Conservation (phyloP, 1,284 basidiomycete genomes). For the Ustilago esculenta region DNA sequence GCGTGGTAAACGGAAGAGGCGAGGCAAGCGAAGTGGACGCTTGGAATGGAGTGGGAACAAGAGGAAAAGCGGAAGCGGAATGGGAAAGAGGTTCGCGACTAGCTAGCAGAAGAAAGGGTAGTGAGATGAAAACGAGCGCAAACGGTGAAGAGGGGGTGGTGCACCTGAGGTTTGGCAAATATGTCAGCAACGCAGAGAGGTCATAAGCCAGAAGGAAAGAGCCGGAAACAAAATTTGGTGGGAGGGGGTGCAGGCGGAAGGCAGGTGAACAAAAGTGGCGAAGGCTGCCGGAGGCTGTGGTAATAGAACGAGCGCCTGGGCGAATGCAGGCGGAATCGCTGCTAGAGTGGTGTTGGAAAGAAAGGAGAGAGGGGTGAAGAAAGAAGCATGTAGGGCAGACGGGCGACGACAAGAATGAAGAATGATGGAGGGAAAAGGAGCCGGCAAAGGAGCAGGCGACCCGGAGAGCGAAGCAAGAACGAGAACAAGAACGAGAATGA, state of each 20-base stretch:
- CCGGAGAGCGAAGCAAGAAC: conserved; percentile 1
- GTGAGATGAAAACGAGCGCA: neutral
- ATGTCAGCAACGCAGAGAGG: neutral
- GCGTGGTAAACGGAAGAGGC: too few relatives aligned
- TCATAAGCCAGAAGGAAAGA: neutral
- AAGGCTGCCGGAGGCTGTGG: conserved; percentile 1
- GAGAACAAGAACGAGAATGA: conserved; percentile 6
- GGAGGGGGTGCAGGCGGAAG: neutral
- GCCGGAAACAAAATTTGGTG: neutral
- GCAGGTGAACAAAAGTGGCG: neutral
- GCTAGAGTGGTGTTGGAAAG: neutral
- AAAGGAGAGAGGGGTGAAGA: neutral
- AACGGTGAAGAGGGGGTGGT: neutral
- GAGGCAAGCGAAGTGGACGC: too few relatives aligned
- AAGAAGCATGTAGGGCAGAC: conserved; percentile 7
- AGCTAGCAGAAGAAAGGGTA: too few relatives aligned
- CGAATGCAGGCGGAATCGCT: too few relatives aligned
- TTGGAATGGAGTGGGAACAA: too few relatives aligned
- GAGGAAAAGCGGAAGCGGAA: too few relatives aligned
- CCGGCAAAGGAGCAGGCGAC: conserved; percentile 3
- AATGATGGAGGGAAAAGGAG: neutral
- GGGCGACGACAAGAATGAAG: conserved; percentile 5
- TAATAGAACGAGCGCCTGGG: too few relatives aligned
- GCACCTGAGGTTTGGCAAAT: neutral
- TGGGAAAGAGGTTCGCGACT: too few relatives aligned